phyloP scores from a whole-genome alignment of 768 basidiomycete species.

The Xerocomellus chrysenteron region DNA sequence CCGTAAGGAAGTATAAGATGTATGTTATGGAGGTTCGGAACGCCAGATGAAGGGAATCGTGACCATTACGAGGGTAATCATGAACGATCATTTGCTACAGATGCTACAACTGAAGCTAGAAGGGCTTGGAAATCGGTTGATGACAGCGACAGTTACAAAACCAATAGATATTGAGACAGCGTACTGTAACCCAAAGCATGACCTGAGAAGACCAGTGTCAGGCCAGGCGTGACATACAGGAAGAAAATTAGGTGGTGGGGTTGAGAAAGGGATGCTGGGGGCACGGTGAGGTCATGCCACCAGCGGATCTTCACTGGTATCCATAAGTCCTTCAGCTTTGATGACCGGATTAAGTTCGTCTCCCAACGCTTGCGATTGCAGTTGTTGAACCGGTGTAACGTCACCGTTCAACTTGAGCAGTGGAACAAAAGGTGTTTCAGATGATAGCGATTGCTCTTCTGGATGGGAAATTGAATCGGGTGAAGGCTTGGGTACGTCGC shows the following conservation, averaged over 20 bases:
- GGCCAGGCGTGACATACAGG: slow-evolving; percentile 5
- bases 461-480: slow-evolving; percentile 22
- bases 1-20: slow-evolving; percentile 38
- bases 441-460: slow-evolving; percentile 27
- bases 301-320: slow-evolving; percentile 61
- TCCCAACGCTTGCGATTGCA: slow-evolving; percentile 49
- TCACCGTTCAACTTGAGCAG: slow-evolving; percentile 49
- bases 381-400: slow-evolving; percentile 45
- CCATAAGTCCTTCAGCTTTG: slow-evolving; percentile 64
- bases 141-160: slow-evolving; percentile 29
- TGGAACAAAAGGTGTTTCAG: slow-evolving; percentile 48
- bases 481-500: slow-evolving; percentile 34
- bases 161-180: slow-evolving; percentile 34
- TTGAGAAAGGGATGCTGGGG: background rate
- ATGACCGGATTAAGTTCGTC: slow-evolving; percentile 54
- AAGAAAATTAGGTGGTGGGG: slow-evolving; percentile 5
- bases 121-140: slow-evolving; percentile 22
- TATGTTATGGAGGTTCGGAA: slow-evolving; percentile 33
- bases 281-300: slow-evolving; percentile 30
- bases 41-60: slow-evolving; percentile 28
- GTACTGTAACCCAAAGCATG: slow-evolving; percentile 22
- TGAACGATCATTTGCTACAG: slow-evolving; percentile 34
- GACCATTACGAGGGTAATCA: slow-evolving; percentile 36
- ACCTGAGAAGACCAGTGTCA: slow-evolving; percentile 12
- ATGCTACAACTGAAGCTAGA: slow-evolving; percentile 30